Evolutionary conservation across 192 early-diverging fungal genomes (phyloP).

Genomic region (Oehlia diaphana): DNA sequence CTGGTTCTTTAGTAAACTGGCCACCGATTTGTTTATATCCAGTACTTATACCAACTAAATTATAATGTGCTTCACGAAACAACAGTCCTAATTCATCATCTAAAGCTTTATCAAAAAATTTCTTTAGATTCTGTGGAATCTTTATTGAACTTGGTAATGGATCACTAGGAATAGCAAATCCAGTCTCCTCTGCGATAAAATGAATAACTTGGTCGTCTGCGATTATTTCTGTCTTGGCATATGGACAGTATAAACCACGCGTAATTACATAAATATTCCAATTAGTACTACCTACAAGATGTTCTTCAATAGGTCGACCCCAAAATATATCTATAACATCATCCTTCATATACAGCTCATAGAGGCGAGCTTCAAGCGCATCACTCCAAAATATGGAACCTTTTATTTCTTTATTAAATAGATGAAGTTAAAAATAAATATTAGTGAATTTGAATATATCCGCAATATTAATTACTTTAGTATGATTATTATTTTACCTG

Average conservation of each 20-base stretch:
- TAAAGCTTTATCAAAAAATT: background rate
- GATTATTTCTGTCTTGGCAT: background rate
- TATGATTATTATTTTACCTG: too few species aligned
- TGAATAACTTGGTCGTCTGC: background rate
- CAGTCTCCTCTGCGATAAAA: background rate
- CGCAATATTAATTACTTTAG: too few species aligned
- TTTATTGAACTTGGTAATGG: background rate
- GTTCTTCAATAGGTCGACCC: background rate
- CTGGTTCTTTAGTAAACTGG: background rate
- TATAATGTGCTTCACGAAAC: constrained; percentile 6
- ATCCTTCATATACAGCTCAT: background rate
- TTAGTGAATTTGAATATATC: too few species aligned
- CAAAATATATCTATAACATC: constrained; percentile 23
- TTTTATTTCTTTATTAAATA: too few species aligned
- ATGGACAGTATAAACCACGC: background rate
- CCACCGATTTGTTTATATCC: background rate
- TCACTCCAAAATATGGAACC: background rate
- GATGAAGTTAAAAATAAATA: too few species aligned
- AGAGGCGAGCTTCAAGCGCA: constrained; percentile 14
- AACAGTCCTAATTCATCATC: background rate
- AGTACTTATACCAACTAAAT: background rate
- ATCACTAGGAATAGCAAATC: background rate
- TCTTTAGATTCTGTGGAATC: background rate
- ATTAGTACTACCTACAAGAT: too few species aligned
- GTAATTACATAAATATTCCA: constrained; percentile 2